Conservation (phyloP, 768 basidiomycete species). For the Trametes sanguinea region DNA sequence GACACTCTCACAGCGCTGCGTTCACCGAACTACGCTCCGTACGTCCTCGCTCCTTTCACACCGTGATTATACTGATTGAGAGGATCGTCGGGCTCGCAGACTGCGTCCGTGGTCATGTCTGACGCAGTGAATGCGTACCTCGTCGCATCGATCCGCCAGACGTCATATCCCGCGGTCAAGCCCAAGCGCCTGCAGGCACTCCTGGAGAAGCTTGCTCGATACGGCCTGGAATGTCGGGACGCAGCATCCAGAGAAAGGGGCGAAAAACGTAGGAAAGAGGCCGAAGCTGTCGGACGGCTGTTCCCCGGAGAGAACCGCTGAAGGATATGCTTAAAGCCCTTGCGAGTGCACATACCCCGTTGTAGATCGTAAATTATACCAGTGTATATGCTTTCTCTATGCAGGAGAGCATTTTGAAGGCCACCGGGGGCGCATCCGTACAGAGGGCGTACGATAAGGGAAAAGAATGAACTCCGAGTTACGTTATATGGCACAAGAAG, state of each 20-base stretch:
- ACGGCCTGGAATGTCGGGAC: constrained; percentile 65
- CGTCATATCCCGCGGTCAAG: constrained; percentile 64
- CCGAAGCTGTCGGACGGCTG: constrained; percentile 72
- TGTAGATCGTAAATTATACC: constrained; percentile 24
- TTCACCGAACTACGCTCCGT: constrained; percentile 83
- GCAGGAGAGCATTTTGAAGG: constrained; percentile 29
- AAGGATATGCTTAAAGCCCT: constrained; percentile 29
- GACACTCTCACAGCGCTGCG: constrained; percentile 63
- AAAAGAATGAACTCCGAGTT: constrained; percentile 26
- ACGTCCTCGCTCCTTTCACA: constrained; percentile 32
- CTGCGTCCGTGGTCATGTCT: constrained; percentile 68
- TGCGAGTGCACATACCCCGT: constrained; percentile 17
- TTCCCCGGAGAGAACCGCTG: constrained; percentile 62
- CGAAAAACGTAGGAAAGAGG: constrained; percentile 74
- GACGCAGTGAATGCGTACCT: constrained; percentile 81
- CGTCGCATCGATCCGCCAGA: constrained; percentile 65
- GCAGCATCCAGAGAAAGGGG: constrained; percentile 59
- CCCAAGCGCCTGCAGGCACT: constrained; percentile 72
- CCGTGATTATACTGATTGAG: constrained; percentile 9
- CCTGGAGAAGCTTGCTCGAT: constrained; percentile 77
- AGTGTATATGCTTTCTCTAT: constrained; percentile 30
- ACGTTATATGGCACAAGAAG: constrained; percentile 30
- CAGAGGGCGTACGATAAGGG: constrained; percentile 22
- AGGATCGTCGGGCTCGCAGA: constrained; percentile 42
- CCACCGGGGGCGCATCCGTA: constrained; percentile 25